Base-by-base conservation (phyloP, 768 basidiomycete genomes). In the Tricholoma flavovirens region DNA sequence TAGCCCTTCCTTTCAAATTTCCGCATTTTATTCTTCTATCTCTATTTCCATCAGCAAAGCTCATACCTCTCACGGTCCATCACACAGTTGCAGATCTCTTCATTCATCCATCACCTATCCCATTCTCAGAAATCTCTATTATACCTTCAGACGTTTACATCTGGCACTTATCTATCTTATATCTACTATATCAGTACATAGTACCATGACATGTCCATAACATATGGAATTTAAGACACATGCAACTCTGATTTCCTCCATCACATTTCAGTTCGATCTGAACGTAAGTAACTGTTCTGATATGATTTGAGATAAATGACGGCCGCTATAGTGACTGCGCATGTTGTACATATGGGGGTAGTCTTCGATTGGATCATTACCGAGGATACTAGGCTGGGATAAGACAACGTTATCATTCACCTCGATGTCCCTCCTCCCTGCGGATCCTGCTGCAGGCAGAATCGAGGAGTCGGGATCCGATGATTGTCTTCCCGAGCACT, bases 401-500 rank as follows among this genome's bases (percentile, higher is more conserved):
- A 50, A 55, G 46, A 0, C 40, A 58, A 63, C 66, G 54, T 49
- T 57, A 53, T 54, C 46, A 48, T 62, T 61, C 65, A 55, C 66
- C 63, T 64, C 51, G 63, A 86, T 84, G 83, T 81, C 82, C 63
- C 78, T 82, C 69, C 63, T 80, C 64, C 82, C 80, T 43, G 73
- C 78, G 49, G 70, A 81, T 69, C 79, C 79, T 60, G 69, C 71
- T 62, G 70, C 74, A 62, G 73, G 72, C 59, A 60, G 59, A 62
- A 56, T 62, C 58, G 65, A 71, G 63, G 77, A 73, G 59, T 64
- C 69, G 65, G 75, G 73, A 56, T 66, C 68, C 61, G 65, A 75
- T 58, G 73, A 76, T 62, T 93, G 90, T 76, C 78, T 72, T 15
- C 80, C 78, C 32, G 84, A 89, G 62, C 90, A 93, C 67, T 88